A percentile compares a stretch with the other conserved stretches of the same genome.
Conservation (phyloP, 257 asterid genomes). For the Cinchona pubescens region DNA sequence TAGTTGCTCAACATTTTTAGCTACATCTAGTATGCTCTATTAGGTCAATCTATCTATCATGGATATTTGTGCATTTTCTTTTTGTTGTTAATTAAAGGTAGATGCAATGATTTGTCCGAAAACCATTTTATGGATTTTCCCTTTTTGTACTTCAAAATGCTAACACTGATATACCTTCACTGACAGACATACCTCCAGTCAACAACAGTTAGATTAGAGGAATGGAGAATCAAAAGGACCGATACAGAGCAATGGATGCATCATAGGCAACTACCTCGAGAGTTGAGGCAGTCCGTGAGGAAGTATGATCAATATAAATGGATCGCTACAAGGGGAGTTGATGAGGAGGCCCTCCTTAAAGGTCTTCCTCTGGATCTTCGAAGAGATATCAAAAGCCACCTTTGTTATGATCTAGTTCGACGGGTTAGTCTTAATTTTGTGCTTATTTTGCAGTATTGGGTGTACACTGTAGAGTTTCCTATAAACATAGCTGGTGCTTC, state of each 20-base stretch:
- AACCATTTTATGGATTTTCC: not conserved
- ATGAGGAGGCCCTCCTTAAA: constrained; percentile 69
- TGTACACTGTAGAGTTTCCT: not conserved
- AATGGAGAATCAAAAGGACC: constrained; percentile 85
- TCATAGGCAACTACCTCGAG: constrained; percentile 91
- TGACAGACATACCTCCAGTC: constrained; percentile 93
- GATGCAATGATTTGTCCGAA: too few relatives aligned
- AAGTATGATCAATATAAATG: constrained; percentile 93
- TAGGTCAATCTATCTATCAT: not conserved
- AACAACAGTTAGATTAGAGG: constrained; percentile 85
- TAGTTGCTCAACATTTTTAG: not conserved
- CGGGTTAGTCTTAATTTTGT: constrained; percentile 43
- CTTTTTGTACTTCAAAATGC: not conserved
- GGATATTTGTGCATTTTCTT: not conserved
- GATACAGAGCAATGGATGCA: constrained; percentile 99
- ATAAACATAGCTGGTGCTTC: not conserved
- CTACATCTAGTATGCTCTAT: not conserved
- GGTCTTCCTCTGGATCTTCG: constrained; percentile 95
- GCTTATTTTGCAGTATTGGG: not conserved
- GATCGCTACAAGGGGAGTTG: constrained; percentile 93
- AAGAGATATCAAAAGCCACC: constrained; percentile 91
- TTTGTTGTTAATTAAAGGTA: not conserved
- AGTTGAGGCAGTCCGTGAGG: constrained; percentile 73
- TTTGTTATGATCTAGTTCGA: constrained; percentile 90
- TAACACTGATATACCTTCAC: constrained; percentile 12